These are phyloP conservation scores for Rhodotorula glutinis DNA, from an alignment of 1,284 basidiomycete species.

Conservation along the genomic window DNA sequence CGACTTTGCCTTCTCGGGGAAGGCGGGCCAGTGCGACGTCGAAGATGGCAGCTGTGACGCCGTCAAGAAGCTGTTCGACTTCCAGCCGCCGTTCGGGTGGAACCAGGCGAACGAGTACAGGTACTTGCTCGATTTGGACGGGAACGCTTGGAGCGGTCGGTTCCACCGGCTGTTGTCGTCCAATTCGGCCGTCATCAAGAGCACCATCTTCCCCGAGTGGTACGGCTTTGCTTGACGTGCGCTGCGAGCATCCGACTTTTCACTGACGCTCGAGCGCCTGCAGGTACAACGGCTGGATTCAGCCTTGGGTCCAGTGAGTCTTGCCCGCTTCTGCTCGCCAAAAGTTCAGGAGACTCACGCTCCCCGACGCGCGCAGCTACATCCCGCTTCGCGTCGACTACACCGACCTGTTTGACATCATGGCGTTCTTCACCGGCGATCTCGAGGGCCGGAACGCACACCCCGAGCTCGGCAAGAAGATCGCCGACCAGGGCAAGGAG, in stretches of 20 bases:
- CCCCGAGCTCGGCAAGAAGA: constrained; percentile 50
- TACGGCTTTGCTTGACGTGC: constrained; percentile 7
- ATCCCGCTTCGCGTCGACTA: constrained; percentile 45
- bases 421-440: constrained; percentile 52
- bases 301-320: constrained; percentile 46
- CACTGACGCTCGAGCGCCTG: background rate
- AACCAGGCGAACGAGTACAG: constrained; percentile 47
- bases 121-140: constrained; percentile 52
- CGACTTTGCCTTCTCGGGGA: constrained; percentile 44
- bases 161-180: constrained; percentile 46
- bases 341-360: background rate
- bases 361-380: constrained; percentile 24
- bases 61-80: constrained; percentile 46
- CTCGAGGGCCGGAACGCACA: constrained; percentile 48
- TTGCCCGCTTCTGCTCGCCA: background rate
- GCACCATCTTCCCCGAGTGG: constrained; percentile 46
- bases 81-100: constrained; percentile 44
- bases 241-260: background rate
- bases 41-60: constrained; percentile 50
- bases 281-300: constrained; percentile 44
- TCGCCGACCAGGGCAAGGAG: constrained; percentile 48
- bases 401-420: constrained; percentile 48
- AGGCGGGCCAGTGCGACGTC: constrained; percentile 46
- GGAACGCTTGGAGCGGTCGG: constrained; percentile 50
- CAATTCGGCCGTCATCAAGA: constrained; percentile 42